Percentiles rank a stretch among this genome's conserved stretches.
phyloP scores from a whole-genome alignment of 495 filamentous ascomycete species.

The Xylaria longipes region DNA sequence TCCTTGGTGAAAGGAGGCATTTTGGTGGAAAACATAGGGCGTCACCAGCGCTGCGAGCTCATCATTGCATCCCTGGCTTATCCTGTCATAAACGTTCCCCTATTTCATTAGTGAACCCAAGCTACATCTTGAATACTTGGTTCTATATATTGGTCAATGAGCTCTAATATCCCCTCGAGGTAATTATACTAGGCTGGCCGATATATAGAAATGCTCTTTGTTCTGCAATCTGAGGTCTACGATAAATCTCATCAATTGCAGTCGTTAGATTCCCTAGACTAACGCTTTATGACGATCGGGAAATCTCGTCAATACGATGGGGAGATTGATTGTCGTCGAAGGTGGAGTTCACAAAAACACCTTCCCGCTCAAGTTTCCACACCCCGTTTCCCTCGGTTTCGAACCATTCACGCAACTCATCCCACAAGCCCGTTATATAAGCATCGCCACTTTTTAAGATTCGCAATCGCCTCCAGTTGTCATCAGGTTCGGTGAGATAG shows the following conservation, averaged over 20 bases:
- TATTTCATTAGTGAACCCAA: no score
- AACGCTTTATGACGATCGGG: neutral
- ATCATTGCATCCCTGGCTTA: no score
- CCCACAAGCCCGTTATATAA: slow-evolving; percentile 51
- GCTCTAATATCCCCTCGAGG: neutral
- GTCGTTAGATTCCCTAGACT: no score
- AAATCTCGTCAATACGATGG: neutral
- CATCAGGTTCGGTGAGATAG: neutral
- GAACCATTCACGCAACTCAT: slow-evolving; percentile 25
- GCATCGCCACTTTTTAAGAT: slow-evolving; percentile 54
- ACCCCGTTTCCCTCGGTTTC: slow-evolving; percentile 39
- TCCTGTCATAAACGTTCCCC: no score
- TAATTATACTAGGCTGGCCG: neutral
- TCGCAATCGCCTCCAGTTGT: slow-evolving; percentile 47
- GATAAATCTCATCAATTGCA: neutral
- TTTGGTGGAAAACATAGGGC: no score
- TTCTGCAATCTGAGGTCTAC: neutral
- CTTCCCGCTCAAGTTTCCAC: slow-evolving; percentile 39
- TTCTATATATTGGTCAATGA: neutral
- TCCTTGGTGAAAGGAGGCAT: no score
- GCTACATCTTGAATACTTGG: no score
- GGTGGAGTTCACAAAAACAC: slow-evolving; percentile 46
- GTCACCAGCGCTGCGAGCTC: no score
- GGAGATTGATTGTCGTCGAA: slow-evolving; percentile 12
- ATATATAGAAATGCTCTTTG: neutral